phyloP scores from a whole-genome alignment of 164 flowering plant species.

The Warburgia ugandensis region DNA sequence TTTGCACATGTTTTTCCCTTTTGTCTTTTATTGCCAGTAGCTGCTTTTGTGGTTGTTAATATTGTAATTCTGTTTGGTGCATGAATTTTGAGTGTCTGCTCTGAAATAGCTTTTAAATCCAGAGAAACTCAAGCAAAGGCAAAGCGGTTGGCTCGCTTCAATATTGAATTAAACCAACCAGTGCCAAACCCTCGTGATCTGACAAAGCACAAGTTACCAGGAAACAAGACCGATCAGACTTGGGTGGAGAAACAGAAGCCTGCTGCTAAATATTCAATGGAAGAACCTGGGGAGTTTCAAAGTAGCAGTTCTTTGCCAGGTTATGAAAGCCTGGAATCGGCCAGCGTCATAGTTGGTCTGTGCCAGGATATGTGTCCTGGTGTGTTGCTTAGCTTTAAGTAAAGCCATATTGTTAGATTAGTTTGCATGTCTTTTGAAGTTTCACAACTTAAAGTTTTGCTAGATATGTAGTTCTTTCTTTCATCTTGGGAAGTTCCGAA shows the following conservation, averaged over 20 bases:
- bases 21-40: background rate
- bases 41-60: background rate
- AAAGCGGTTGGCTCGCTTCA: slow-evolving; percentile 84
- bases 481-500: background rate
- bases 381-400: slow-evolving; percentile 20
- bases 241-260: slow-evolving; percentile 22
- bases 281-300: slow-evolving; percentile 21
- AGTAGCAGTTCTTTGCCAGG: slow-evolving; percentile 30
- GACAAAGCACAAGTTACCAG: slow-evolving; percentile 23
- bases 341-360: slow-evolving; percentile 53
- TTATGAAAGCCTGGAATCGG: slow-evolving; percentile 39
- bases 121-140: slow-evolving; percentile 87
- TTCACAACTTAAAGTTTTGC: background rate
- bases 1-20: background rate
- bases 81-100: background rate
- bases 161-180: slow-evolving; percentile 45
- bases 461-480: no score
- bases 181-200: slow-evolving; percentile 19
- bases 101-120: slow-evolving; percentile 4
- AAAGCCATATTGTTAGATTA: background rate
- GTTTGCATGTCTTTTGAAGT: background rate
- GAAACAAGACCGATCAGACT: slow-evolving; percentile 23
- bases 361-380: slow-evolving; percentile 99
- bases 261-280: slow-evolving; percentile 22
- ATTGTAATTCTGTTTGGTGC: background rate